These are phyloP conservation scores for Venturiaceae sp. DNA, from an alignment of 2,329 filamentous ascomycete genomes.

Conservation along the genomic window DNA sequence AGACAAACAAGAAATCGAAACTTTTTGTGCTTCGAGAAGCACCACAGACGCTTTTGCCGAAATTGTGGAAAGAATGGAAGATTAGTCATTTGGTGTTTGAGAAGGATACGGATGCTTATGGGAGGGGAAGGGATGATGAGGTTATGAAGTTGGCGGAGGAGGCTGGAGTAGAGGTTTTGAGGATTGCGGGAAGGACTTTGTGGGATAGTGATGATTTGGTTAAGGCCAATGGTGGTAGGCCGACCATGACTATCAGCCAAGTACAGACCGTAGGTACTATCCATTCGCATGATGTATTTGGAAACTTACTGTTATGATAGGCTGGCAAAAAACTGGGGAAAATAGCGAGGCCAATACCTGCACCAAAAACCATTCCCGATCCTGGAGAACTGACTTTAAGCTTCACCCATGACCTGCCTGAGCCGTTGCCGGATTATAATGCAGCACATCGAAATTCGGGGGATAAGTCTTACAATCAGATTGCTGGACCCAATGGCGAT, in stretches of 20 bases:
- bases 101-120: slow-evolving; percentile 69
- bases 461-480: slow-evolving; percentile 48
- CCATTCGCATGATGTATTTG: slow-evolving; percentile 6
- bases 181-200: slow-evolving; percentile 53
- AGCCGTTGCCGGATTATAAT: slow-evolving; percentile 46
- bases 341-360: slow-evolving; percentile 50
- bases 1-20: slow-evolving; percentile 60
- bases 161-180: slow-evolving; percentile 59
- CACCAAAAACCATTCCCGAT: slow-evolving; percentile 51
- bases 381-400: slow-evolving; percentile 53
- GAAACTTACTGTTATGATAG: background rate
- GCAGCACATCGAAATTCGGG: slow-evolving; percentile 39
- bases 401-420: slow-evolving; percentile 47
- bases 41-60: slow-evolving; percentile 60
- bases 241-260: slow-evolving; percentile 65
- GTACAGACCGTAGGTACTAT: slow-evolving; percentile 37
- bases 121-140: slow-evolving; percentile 49
- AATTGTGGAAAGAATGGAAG: slow-evolving; percentile 63
- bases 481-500: slow-evolving; percentile 58
- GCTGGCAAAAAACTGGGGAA: slow-evolving; percentile 54
- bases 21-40: slow-evolving; percentile 64
- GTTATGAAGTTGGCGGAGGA: slow-evolving; percentile 50
- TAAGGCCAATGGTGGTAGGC: slow-evolving; percentile 53
- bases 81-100: slow-evolving; percentile 72
- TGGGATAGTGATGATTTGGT: slow-evolving; percentile 67